Evolutionary conservation across 1,139 yeast genomes (phyloP).

Genomic region (Kodamaea alishanica): DNA sequence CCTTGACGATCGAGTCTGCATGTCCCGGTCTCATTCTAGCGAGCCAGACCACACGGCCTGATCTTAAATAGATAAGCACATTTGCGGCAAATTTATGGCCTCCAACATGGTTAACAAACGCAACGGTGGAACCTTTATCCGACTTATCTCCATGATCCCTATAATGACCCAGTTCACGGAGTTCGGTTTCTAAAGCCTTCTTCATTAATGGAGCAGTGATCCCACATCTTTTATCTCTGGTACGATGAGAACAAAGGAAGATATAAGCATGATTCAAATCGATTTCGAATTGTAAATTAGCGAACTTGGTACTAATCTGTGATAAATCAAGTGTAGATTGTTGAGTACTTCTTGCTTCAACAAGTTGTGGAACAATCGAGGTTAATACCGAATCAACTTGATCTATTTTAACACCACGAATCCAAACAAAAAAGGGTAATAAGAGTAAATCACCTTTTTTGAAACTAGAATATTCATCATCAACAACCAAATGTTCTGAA

Average conservation of each 20-base stretch:
- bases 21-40: constrained; percentile 81
- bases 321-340: constrained; percentile 5
- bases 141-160: constrained; percentile 73
- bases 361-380: constrained; percentile 42
- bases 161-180: constrained; percentile 64
- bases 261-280: constrained; percentile 52
- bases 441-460: constrained; percentile 57
- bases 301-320: constrained; percentile 11
- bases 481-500: constrained; percentile 32
- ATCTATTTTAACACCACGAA: constrained; percentile 46
- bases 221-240: constrained; percentile 92
- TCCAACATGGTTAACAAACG: constrained; percentile 81
- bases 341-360: constrained; percentile 17
- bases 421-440: constrained; percentile 77
- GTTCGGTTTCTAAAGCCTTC: constrained; percentile 68
- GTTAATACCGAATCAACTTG: constrained; percentile 46
- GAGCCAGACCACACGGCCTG: constrained; percentile 82
- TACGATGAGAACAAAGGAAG: constrained; percentile 80
- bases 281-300: constrained; percentile 17
- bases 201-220: constrained; percentile 91
- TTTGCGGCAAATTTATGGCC: constrained; percentile 95
- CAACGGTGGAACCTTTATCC: constrained; percentile 69
- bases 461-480: constrained; percentile 39
- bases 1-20: constrained; percentile 68
- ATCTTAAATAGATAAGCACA: constrained; percentile 65